Percentiles rank a stretch among this genome's conserved stretches.
Conservation (phyloP, 2,329 filamentous ascomycete genomes). For the Herpomyces periplanetae region DNA sequence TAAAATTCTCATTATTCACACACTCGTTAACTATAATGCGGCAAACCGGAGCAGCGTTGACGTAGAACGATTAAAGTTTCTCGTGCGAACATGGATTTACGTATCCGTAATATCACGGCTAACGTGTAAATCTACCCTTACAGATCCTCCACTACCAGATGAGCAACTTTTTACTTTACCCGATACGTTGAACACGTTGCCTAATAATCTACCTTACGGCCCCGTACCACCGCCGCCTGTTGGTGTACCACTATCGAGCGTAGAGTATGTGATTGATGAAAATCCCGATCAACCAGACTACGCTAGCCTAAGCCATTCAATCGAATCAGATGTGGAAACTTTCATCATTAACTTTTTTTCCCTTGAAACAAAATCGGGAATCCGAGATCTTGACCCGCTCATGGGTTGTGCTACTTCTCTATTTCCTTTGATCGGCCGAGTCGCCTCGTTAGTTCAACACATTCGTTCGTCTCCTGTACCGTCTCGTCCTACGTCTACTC, state of each 20-base stretch:
- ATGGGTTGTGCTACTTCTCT: conserved; percentile 27
- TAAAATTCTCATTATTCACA: conserved; percentile 14
- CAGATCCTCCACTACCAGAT: too few relatives aligned
- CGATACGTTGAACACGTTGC: too few relatives aligned
- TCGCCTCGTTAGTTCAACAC: conserved; percentile 21
- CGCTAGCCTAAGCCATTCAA: too few relatives aligned
- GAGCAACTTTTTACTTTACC: too few relatives aligned
- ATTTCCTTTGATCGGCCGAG: conserved; percentile 24
- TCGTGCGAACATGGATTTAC: conserved; percentile 31
- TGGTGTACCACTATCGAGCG: too few relatives aligned
- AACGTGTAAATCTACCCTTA: too few relatives aligned
- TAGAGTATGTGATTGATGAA: too few relatives aligned
- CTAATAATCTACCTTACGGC: too few relatives aligned
- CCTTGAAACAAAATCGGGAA: conserved; percentile 5
- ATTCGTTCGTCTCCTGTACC: conserved; percentile 13
- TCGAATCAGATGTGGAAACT: too few relatives aligned
- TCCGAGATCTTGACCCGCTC: conserved; percentile 19
- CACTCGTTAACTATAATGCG: conserved; percentile 6
- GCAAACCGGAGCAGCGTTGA: conserved; percentile 13
- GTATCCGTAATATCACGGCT: conserved; percentile 30
- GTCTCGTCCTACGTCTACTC: conserved; percentile 20
- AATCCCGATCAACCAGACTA: too few relatives aligned
- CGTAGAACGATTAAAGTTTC: conserved; percentile 17
- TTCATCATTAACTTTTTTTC: conserved; percentile 7
- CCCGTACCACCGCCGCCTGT: too few relatives aligned